Evolutionary conservation across 148 eudicot genomes (phyloP), one percentile per base, ranked within the genome.

Genomic region (Vaccinium myrtillus): DNA sequence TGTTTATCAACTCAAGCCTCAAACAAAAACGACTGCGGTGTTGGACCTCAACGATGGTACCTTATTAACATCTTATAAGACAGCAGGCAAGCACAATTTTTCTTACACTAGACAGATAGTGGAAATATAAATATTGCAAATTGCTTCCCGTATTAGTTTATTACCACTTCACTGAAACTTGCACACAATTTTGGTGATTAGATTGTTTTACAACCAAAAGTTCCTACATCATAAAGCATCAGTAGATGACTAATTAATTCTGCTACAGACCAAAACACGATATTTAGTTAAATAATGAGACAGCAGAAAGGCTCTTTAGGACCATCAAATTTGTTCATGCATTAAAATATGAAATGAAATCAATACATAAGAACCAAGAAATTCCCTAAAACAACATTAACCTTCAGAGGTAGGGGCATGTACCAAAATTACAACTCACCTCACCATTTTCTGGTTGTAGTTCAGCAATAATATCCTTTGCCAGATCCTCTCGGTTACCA

Each of bases 401-500:
- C 15, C 54, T 53, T 39, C 39, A 75, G 81, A 81, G 19, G 61
- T 6, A 81, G 79, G 77, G 80, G n/a, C 59, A 36, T 56, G 39
- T 11, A 63, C 71, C 74, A 75, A 19, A 76, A 81, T 23, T 36
- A 65, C 11, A 84, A 81, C 86, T 89, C 90, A 97, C 99, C 99
- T 97, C 99, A 50, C 93, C 94, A 85, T 87, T 88, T 88, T 97
- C 97, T 54, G 94, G 90, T 78, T 88, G 87, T 87, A 96, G 85
- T 86, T 97, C 98, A 54, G 94, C 90, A 79, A 97, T 88, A 78
- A 97, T 90, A 89, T 95, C 94, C 87, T 97, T 97, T 63, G 90
- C 98, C 91, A 97, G 87, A 90, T 97, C 99, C 85, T 97, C 99
- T 36, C 98, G 95, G 89, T 94, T 95, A 84, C 99, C 99, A 49